phyloP scores from a whole-genome alignment of 2,329 filamentous ascomycete species.

The Sporothrix pallida region DNA sequence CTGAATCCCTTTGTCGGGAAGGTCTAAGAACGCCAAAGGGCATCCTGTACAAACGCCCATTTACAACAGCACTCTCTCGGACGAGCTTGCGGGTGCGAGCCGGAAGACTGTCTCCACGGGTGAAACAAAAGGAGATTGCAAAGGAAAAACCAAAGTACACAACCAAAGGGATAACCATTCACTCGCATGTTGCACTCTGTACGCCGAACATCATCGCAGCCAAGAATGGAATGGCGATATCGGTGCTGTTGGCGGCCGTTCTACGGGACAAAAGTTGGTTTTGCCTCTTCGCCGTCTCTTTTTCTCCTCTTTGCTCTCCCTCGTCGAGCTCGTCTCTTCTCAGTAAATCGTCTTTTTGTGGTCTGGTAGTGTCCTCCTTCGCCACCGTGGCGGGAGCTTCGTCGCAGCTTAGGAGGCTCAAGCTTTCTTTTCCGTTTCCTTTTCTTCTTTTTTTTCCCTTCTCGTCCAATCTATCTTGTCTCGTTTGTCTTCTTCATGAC shows the following conservation, averaged over 20 bases:
- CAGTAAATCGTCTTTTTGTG: neutral
- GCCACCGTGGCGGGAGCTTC: conserved; percentile 18
- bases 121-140: neutral
- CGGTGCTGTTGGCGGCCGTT: conserved; percentile 18
- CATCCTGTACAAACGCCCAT: neutral
- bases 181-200: neutral
- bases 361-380: neutral
- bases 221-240: conserved; percentile 4
- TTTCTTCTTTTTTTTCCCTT: neutral
- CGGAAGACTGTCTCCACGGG: neutral
- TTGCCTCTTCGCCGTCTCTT: conserved; percentile 11
- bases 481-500: neutral
- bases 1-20: neutral
- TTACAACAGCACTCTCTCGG: too few species aligned
- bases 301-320: neutral
- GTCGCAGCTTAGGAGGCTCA: neutral
- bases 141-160: neutral
- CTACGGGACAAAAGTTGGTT: conserved; percentile 10
- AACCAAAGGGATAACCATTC: neutral
- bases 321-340: neutral
- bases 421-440: neutral
- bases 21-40: neutral
- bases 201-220: neutral
- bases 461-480: neutral
- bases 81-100: neutral